phyloP scores from a whole-genome alignment of 2,329 filamentous ascomycete genomes.

The Aspergillus pseudonomiae region DNA sequence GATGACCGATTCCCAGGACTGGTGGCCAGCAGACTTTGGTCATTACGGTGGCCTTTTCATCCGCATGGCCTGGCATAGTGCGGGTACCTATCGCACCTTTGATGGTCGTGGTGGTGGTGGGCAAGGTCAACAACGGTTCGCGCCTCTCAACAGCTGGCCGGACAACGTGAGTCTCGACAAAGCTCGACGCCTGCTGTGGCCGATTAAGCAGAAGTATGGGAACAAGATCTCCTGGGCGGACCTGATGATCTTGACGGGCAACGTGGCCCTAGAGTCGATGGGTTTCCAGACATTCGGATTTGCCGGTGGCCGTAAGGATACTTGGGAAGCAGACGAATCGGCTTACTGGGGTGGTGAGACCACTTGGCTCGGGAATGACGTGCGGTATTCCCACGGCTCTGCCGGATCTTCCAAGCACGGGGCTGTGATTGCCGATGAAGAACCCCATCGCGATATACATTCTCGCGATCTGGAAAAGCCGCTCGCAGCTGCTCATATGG shows the following conservation, averaged over 20 bases:
- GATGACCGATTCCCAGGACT: slow-evolving; percentile 79
- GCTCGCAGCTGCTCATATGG: slow-evolving; percentile 71
- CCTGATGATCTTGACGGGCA: slow-evolving; percentile 70
- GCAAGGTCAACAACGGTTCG: slow-evolving; percentile 76
- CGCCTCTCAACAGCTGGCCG: slow-evolving; percentile 80
- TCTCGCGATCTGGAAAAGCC: slow-evolving; percentile 68
- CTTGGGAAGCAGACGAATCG: slow-evolving; percentile 74
- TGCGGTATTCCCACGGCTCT: slow-evolving; percentile 57
- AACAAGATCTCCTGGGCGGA: slow-evolving; percentile 83
- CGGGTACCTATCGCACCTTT: slow-evolving; percentile 74
- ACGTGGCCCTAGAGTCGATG: slow-evolving; percentile 77
- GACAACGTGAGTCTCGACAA: slow-evolving; percentile 80
- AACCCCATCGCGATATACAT: slow-evolving; percentile 50
- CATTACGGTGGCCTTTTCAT: slow-evolving; percentile 81
- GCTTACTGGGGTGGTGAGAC: slow-evolving; percentile 77
- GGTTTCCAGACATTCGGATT: slow-evolving; percentile 75
- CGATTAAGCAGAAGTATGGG: slow-evolving; percentile 83
- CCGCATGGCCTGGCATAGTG: slow-evolving; percentile 79
- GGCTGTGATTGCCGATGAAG: slow-evolving; percentile 5
- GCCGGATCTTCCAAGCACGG: slow-evolving; percentile 35
- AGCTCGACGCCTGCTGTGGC: slow-evolving; percentile 76
- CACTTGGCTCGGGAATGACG: slow-evolving; percentile 75
- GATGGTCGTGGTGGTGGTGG: slow-evolving; percentile 77
- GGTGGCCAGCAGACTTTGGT: slow-evolving; percentile 81
- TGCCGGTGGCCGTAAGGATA: slow-evolving; percentile 70